Percentiles rank a stretch among this genome's conserved stretches.
Conservation (phyloP, 2,329 filamentous ascomycete genomes). For the Microcyclosporella mali region DNA sequence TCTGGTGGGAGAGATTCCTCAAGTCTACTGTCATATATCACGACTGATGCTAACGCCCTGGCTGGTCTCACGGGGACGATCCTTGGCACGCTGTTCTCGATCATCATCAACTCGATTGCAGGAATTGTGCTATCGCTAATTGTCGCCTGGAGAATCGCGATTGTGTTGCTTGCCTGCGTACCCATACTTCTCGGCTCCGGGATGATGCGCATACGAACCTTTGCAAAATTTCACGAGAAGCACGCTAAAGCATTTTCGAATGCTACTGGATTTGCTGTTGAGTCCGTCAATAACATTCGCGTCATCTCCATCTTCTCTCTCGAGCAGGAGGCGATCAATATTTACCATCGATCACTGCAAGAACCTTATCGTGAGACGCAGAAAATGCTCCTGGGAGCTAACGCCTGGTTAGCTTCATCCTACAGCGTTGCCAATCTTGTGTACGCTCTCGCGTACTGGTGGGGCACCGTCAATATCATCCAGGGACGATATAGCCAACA, state of each 20-base stretch:
- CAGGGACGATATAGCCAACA: conserved; percentile 59
- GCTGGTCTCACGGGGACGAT: conserved; percentile 65
- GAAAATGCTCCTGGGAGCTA: conserved; percentile 17
- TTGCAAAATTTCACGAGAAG: conserved; percentile 49
- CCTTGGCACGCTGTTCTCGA: conserved; percentile 62
- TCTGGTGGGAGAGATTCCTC: conserved; percentile 57
- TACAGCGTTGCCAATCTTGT: conserved; percentile 60
- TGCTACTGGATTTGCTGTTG: conserved; percentile 47
- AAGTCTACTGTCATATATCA: conserved; percentile 60
- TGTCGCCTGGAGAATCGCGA: conserved; percentile 68
- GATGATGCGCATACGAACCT: conserved; percentile 59
- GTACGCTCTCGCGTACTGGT: conserved; percentile 74
- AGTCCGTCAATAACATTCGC: conserved; percentile 42
- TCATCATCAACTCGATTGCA: conserved; percentile 60
- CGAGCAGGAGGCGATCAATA: conserved; percentile 41
- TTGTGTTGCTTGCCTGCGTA: conserved; percentile 64
- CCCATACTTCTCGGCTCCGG: conserved; percentile 57
- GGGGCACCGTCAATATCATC: conserved; percentile 66
- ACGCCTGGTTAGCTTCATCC: conserved; percentile 48
- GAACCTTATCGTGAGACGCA: conserved; percentile 18
- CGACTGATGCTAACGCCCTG: conserved; percentile 60
- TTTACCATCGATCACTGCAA: conserved; percentile 19
- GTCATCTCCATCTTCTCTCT: conserved; percentile 48
- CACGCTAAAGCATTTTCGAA: conserved; percentile 47
- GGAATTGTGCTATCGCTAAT: conserved; percentile 65